Base-by-base conservation (phyloP, 176 grass and related monocot genomes). In the Puccinellia tenuiflora region DNA sequence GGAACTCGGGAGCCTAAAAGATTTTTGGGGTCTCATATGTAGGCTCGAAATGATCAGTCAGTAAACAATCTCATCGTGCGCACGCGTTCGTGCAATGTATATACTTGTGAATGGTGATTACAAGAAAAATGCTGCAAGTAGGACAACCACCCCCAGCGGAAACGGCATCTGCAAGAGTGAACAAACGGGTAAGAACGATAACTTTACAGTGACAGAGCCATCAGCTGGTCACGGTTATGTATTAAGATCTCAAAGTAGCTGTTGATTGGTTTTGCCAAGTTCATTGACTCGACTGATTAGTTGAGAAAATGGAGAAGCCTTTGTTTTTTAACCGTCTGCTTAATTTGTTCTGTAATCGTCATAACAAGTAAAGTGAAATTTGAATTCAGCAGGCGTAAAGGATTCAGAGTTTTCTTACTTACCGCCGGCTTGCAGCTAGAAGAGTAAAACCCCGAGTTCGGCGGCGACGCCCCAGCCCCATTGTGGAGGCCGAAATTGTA, bases 81-180 rank as follows among this genome's bases (percentile, higher is more conserved):
- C 15, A 28, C 4, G 26, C 26, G 59, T 62, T 30, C 14, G 59
- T 62, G 13, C 14, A 62, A 62, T 62, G 31, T 62, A 47, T 68
- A 70, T 69, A 63, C 68, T 79, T 65, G 7, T 46, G 53, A 20
- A 56, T 37, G 73, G 61, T 38, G 71, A 61, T 87, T 83, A 94
- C 31, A 91, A 48, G 29, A 89, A 81, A 73, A 91, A 84, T 39
- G 86, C 8, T 3, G 80, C 83, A 43, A 91, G 72, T 66, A 91
- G 86, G 80, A 68, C 82, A 84, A 79, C 84, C 42, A 94, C 85
- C 79, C 80, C 63, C 45, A 87, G 35, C 80, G 16, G 72, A 78
- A 91, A 79, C 70, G 84, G 16, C 54, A 75, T 82, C 92, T 94
- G 89, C 75, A 85, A 88, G 25, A 53, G 59, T 31, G 76, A 88